Evolutionary conservation across 2,329 filamentous ascomycete genomes (phyloP), one percentile per base, ranked within the genome.

Genomic region (Pyricularia grisea): DNA sequence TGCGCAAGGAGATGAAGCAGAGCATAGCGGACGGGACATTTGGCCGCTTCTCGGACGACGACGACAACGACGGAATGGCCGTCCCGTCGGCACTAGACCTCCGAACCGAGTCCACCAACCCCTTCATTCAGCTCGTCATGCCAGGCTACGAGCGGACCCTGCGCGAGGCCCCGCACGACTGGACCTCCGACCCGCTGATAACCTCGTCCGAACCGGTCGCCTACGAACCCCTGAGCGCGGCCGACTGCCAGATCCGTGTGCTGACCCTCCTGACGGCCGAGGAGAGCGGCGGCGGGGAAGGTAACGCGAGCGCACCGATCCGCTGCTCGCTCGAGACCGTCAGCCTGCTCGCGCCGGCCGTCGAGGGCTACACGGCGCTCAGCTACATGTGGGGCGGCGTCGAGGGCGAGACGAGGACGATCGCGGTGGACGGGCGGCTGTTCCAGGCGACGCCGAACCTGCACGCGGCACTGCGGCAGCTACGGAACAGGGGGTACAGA

Each of bases 361-460:
- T 36, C 23, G 64, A 66, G 30, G 60, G 60, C 60, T 66, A 66
- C 64, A 50, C 30, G 64, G 64, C 64, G 7, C 64, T 66, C 11
- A 36, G 30, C 64, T 66, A 66, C 64, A 66, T 30, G 30, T 66
- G 68, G 58, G 68, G 11, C 31, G 63, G 20, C 17, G 65, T 7
- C 27, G 60, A 66, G 1, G 69, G 65, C 36, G 25, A 12, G 33
- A 2, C 33, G n/a, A 12, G 67, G 25, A 20, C 66, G 2, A 55
- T 66, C 14, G 64, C 33, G 17, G 64, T 66, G 28, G 33, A 66
- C 64, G 64, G 64, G 17, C 30, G 33, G 28, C n/a, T 0, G 64
- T 66, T 70, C 50, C 68, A 30, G 14, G 66, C 68, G 6, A 69
- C 69, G 65, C 55, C 68, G 14, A 70, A 70, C 65, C 69, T 71